Percentiles rank a stretch among this genome's conserved stretches.
phyloP scores from a whole-genome alignment of 2,329 filamentous ascomycete species.

The Aspergillus flavus region DNA sequence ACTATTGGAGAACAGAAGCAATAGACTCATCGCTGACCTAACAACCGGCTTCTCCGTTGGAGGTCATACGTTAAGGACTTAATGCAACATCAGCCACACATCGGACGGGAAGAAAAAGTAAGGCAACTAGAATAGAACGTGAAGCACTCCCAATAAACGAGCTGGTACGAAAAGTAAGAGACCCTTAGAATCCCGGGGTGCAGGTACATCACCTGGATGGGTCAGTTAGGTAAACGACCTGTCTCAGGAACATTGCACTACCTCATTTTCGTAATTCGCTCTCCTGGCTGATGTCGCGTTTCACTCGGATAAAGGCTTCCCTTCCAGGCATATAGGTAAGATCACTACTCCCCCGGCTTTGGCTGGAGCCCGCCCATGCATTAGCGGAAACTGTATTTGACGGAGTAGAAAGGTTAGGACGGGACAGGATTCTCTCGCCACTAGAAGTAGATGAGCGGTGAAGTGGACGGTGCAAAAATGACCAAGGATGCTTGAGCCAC shows the following conservation, averaged over 20 bases:
- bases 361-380: conserved; percentile 35
- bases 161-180: background rate
- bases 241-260: background rate
- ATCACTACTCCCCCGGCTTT: conserved; percentile 29
- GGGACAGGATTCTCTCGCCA: conserved; percentile 13
- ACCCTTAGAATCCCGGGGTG: background rate
- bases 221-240: background rate
- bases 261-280: conserved; percentile 29
- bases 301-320: conserved; percentile 33
- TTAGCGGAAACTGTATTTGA: conserved; percentile 32
- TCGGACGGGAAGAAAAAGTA: background rate
- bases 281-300: conserved; percentile 38
- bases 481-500: conserved; percentile 18
- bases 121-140: background rate
- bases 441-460: background rate
- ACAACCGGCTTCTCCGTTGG: background rate
- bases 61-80: background rate
- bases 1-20: background rate
- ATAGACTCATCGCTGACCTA: background rate
- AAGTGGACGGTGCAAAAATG: conserved; percentile 18
- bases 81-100: background rate
- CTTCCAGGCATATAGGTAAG: conserved; percentile 11
- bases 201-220: background rate
- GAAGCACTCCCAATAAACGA: background rate
- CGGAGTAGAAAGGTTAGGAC: conserved; percentile 21